phyloP scores from a whole-genome alignment of 31 red algal species.

The Bonnemaisonia californica region DNA sequence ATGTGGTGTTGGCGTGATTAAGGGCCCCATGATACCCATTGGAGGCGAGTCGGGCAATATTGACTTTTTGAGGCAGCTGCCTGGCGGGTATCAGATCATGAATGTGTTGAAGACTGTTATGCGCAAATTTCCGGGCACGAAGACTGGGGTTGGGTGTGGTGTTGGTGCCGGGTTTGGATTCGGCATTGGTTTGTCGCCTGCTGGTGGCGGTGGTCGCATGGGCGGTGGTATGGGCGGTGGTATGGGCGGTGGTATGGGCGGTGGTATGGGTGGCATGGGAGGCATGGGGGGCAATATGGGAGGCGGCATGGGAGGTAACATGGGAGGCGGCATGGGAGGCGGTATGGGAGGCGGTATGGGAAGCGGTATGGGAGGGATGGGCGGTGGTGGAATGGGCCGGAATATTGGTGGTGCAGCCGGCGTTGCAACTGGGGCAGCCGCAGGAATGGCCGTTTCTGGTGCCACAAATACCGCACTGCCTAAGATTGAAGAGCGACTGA shows the following conservation, averaged over 20 bases:
- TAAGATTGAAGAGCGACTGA: constrained; percentile 65
- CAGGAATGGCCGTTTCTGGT: not conserved
- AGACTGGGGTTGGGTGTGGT: constrained; percentile 94
- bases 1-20: constrained; percentile 93
- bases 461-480: constrained; percentile 20
- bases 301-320: constrained; percentile 39
- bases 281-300: constrained; percentile 51
- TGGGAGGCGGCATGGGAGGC: constrained; percentile 9
- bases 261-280: constrained; percentile 55
- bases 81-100: constrained; percentile 91
- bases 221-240: constrained; percentile 31
- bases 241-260: constrained; percentile 20
- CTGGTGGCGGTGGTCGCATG: constrained; percentile 51
- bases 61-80: constrained; percentile 79
- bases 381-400: not conserved
- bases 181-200: constrained; percentile 92
- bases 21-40: constrained; percentile 77
- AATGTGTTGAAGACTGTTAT: constrained; percentile 77
- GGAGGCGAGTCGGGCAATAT: constrained; percentile 61
- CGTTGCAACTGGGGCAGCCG: not conserved
- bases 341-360: constrained; percentile 20
- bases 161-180: constrained; percentile 95
- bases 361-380: constrained; percentile 28
- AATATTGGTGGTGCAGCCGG: not conserved
- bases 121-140: constrained; percentile 88